A percentile compares a stretch with the other conserved stretches of the same genome.
phyloP scores from a whole-genome alignment of 306 rosid genomes.

The Psophocarpus tetragonolobus region DNA sequence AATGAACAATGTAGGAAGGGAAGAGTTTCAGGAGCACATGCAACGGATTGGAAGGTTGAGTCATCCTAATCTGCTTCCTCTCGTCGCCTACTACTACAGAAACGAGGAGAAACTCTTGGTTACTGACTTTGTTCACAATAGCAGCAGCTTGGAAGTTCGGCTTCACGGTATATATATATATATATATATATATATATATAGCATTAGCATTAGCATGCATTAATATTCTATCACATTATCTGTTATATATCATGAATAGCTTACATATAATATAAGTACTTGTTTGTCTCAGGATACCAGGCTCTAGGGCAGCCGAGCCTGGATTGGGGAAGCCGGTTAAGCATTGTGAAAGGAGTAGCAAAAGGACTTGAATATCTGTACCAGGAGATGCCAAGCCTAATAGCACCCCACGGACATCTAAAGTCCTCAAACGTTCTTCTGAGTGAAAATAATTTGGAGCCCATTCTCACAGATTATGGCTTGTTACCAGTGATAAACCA shows the following conservation, averaged over 20 bases:
- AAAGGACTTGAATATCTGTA: slow-evolving; percentile 63
- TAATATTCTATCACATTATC: too few species aligned
- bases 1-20: slow-evolving; percentile 78
- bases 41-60: slow-evolving; percentile 66
- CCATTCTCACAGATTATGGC: slow-evolving; percentile 74
- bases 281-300: slow-evolving; percentile 49
- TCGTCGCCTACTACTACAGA: slow-evolving; percentile 76
- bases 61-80: slow-evolving; percentile 80
- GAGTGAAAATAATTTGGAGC: slow-evolving; percentile 46
- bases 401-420: slow-evolving; percentile 76
- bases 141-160: slow-evolving; percentile 75
- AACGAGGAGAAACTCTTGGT: slow-evolving; percentile 87
- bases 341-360: slow-evolving; percentile 69
- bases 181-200: too few species aligned
- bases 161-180: slow-evolving; percentile 56
- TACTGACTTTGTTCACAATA: slow-evolving; percentile 49
- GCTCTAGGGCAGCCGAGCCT: slow-evolving; percentile 53
- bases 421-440: slow-evolving; percentile 87
- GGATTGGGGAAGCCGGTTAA: slow-evolving; percentile 70
- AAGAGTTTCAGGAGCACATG: slow-evolving; percentile 84
- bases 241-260: too few species aligned
- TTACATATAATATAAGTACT: too few species aligned
- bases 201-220: too few species aligned
- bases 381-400: slow-evolving; percentile 63
- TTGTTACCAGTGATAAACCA: slow-evolving; percentile 74